These are phyloP conservation scores for Kodamaea fukazawae DNA, from an alignment of 805 yeast species.

Conservation along the genomic window DNA sequence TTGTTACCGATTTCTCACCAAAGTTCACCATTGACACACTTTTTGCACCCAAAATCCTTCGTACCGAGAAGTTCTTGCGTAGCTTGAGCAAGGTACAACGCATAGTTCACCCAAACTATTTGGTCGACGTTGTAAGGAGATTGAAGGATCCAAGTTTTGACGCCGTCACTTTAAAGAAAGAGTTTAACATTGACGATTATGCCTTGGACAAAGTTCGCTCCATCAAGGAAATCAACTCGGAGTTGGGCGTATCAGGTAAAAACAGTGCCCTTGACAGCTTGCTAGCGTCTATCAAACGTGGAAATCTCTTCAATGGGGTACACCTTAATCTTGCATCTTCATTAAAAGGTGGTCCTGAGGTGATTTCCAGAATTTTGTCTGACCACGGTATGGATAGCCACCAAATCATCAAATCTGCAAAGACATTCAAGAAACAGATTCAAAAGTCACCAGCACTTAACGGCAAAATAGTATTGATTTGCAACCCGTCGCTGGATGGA, in stretches of 20 bases:
- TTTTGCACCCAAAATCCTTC: conserved; percentile 75
- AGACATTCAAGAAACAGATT: conserved; percentile 12
- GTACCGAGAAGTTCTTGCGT: conserved; percentile 84
- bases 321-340: conserved; percentile 54
- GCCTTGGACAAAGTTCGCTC: conserved; percentile 33
- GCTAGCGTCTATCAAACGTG: conserved; percentile 19
- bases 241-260: conserved; percentile 21
- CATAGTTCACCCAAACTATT: conserved; percentile 54
- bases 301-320: conserved; percentile 46
- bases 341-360: conserved; percentile 58
- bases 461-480: conserved; percentile 22
- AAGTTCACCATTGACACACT: conserved; percentile 44
- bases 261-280: conserved; percentile 19
- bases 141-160: conserved; percentile 2
- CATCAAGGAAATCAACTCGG: conserved; percentile 29
- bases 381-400: conserved; percentile 54
- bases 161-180: conserved; percentile 15
- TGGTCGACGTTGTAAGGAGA: conserved; percentile 41
- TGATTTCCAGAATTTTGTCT: conserved; percentile 53
- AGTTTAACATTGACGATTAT: conserved; percentile 29
- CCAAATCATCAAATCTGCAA: conserved; percentile 15
- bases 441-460: conserved; percentile 6
- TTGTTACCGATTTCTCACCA: conserved; percentile 44
- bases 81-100: conserved; percentile 58
- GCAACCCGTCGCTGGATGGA: conserved; percentile 38